Evolutionary conservation across 768 basidiomycete genomes (phyloP).

Genomic region (Pleurotus giganteus): DNA sequence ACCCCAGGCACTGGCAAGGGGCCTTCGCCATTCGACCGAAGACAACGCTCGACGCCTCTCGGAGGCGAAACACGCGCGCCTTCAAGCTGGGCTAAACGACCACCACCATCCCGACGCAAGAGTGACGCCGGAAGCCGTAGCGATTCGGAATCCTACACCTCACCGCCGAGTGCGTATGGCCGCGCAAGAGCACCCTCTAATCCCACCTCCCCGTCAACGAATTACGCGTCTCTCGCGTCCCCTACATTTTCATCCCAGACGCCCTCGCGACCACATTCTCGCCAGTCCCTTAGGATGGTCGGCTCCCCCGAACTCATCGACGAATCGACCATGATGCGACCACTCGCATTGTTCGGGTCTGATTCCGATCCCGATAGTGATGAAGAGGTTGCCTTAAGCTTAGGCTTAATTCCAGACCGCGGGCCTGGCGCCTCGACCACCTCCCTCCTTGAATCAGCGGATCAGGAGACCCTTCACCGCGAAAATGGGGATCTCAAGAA

Average conservation of each 20-base stretch:
- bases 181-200: constrained; percentile 72
- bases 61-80: constrained; percentile 74
- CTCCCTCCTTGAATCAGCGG: constrained; percentile 72
- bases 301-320: constrained; percentile 13
- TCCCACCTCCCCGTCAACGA: constrained; percentile 52
- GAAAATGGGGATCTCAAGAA: constrained; percentile 72
- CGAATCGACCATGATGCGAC: constrained; percentile 2
- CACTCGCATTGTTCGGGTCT: constrained; percentile 15
- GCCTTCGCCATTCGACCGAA: constrained; percentile 39
- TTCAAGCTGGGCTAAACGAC: constrained; percentile 72
- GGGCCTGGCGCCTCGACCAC: constrained; percentile 56
- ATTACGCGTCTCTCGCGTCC: constrained; percentile 31
- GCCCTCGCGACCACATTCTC: constrained; percentile 64
- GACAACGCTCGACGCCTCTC: constrained; percentile 56
- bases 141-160: constrained; percentile 66
- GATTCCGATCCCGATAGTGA: constrained; percentile 50
- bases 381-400: constrained; percentile 52
- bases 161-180: constrained; percentile 18
- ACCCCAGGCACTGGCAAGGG: constrained; percentile 50
- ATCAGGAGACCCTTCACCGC: constrained; percentile 69
- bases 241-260: constrained; percentile 35
- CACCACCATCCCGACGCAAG: constrained; percentile 64
- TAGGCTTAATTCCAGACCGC: constrained; percentile 63
- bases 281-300: constrained; percentile 33
- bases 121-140: constrained; percentile 76